phyloP scores from a whole-genome alignment of 208 protist species.

The Lotmaria passim region DNA sequence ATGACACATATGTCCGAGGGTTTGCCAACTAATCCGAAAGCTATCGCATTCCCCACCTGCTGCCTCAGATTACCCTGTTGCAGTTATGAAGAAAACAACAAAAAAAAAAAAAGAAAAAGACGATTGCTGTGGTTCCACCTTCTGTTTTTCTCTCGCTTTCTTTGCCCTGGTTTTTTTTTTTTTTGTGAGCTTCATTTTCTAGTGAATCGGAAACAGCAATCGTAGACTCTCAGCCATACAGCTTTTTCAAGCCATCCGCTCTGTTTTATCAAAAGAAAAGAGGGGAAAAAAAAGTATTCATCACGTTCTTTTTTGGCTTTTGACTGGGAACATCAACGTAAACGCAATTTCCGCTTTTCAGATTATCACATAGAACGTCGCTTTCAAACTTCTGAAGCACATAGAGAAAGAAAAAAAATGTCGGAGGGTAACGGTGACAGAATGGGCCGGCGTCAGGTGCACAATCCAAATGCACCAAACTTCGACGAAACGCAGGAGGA shows the following conservation, averaged over 20 bases:
- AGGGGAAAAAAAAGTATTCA: background rate
- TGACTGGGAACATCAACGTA: too few species aligned
- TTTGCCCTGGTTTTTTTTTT: background rate
- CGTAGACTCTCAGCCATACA: background rate
- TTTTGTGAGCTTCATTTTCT: constrained; percentile 1
- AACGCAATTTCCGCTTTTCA: background rate
- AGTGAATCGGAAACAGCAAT: background rate
- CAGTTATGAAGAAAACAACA: background rate
- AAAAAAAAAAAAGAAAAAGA: too few species aligned
- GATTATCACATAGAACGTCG: background rate
- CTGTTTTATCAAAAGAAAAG: background rate
- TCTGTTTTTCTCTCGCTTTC: background rate
- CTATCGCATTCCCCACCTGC: too few species aligned
- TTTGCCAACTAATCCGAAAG: too few species aligned
- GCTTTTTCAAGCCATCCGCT: background rate
- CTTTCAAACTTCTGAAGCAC: too few species aligned
- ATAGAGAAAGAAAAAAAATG: too few species aligned
- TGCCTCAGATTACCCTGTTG: too few species aligned
- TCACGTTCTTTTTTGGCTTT: too few species aligned
- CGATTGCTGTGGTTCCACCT: too few species aligned
- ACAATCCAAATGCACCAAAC: constrained; percentile 24
- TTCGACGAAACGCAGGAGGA: constrained; percentile 53
- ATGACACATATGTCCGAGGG: too few species aligned
- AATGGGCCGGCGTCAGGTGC: background rate
- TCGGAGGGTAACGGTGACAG: background rate